Percentiles rank a stretch among this genome's conserved stretches.
Conservation (phyloP, 768 basidiomycete species). For the Infundibulicybe gibba region DNA sequence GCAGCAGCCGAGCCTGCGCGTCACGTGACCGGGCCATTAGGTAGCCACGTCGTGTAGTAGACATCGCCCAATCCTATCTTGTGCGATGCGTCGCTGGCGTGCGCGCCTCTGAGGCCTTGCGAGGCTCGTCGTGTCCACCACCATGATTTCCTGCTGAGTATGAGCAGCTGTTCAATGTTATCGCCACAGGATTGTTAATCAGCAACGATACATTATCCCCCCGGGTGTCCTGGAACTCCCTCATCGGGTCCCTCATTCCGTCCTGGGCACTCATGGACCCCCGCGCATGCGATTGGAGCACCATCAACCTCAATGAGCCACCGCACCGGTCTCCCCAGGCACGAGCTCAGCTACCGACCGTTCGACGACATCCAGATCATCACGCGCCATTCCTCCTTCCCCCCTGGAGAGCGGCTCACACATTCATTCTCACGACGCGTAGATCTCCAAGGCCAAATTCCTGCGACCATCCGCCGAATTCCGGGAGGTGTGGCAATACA, state of each 20-base stretch:
- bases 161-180: constrained; percentile 20
- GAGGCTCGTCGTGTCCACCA: no score
- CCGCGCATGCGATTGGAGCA: constrained; percentile 11
- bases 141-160: no score
- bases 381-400: constrained; percentile 1
- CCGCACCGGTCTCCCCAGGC: constrained; percentile 14
- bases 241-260: constrained; percentile 18
- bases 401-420: background rate
- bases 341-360: constrained; percentile 10
- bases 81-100: no score
- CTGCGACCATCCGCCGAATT: constrained; percentile 21
- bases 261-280: constrained; percentile 20
- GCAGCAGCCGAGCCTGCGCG: no score
- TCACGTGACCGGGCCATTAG: no score
- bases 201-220: no score
- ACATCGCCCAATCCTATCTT: no score
- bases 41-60: no score
- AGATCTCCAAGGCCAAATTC: constrained; percentile 17
- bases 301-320: constrained; percentile 13
- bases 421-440: background rate
- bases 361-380: constrained; percentile 4
- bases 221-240: no score
- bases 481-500: constrained; percentile 27
- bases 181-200: no score
- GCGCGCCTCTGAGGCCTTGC: no score